Evolutionary conservation across 2,329 filamentous ascomycete species (phyloP), one percentile per base, ranked within the genome.

Genomic region (Huntiella abstrusa): DNA sequence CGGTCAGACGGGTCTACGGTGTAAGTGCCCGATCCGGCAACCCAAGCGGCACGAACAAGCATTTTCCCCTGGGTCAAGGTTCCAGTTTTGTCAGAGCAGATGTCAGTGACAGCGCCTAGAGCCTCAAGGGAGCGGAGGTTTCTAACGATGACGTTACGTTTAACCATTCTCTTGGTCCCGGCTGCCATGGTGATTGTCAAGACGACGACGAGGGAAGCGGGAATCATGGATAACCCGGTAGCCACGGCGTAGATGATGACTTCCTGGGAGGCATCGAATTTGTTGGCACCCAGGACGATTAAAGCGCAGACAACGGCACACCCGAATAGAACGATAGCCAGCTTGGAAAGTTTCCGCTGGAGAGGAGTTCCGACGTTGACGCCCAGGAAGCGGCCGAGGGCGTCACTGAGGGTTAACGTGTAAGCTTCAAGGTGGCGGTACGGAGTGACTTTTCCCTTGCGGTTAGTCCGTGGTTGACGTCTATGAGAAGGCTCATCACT

Each of bases 351-450:
- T 55, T 79, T 81, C 53, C 71, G 69, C 58, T 82, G 77, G 13
- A 83, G 65, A 3, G 79, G 80, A 8, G 79, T 83, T 41, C 80
- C 79, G 10, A 79, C 70, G 46, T 73, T 78, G 49, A 82, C 69
- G 44, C 79, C 78, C 6, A 83, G 64, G 55, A 83, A 80, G 34
- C 68, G 65, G 4, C 73, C 75, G 49, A 78, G 59, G 4, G 69
- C 70, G 56, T 79, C 73, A 10, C 64, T 67, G 37, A 68, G 58
- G 3, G 73, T 78, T 59, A 68, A 53, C 6, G 60, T 60, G 37
- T 59, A 65, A 33, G 64, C 65, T 51, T 66, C 58, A 13, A 64
- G 51, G 51, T 75, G 71, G 54, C 69, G 69, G 41, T 68, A 63
- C 49, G 69, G 67, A 53, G 68, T 66, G 12, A 68, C 68, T 48